phyloP scores from a whole-genome alignment of 2,329 filamentous ascomycete species.

The Thielaviopsis ethacetica region DNA sequence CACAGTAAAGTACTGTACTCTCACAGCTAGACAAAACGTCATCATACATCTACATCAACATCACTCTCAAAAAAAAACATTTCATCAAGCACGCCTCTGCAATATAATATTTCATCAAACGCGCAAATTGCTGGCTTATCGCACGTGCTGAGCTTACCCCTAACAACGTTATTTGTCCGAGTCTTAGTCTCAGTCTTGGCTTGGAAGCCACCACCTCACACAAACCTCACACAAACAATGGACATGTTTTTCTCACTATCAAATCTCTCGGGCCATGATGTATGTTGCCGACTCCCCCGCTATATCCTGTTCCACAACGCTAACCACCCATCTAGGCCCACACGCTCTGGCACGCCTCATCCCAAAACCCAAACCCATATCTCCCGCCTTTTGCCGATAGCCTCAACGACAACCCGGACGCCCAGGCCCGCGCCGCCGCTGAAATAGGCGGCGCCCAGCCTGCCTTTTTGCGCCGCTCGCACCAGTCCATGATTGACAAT shows the following conservation, averaged over 20 bases:
- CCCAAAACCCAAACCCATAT: slow-evolving; percentile 31
- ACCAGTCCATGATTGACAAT: slow-evolving; percentile 32
- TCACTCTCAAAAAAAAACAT: no score
- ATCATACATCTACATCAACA: no score
- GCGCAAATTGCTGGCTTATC: no score
- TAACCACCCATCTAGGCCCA: slow-evolving; percentile 40
- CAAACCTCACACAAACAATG: neutral
- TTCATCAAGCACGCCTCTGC: no score
- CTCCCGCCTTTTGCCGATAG: slow-evolving; percentile 20
- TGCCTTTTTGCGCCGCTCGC: slow-evolving; percentile 20
- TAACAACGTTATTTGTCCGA: no score
- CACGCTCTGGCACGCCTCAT: slow-evolving; percentile 56
- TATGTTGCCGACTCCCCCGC: slow-evolving; percentile 23
- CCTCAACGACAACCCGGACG: slow-evolving; percentile 17
- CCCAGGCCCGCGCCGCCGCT: slow-evolving; percentile 18
- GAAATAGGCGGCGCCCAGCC: slow-evolving; percentile 12
- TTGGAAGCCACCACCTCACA: neutral
- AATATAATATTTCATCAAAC: no score
- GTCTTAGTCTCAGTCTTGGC: no score
- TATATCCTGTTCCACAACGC: neutral
- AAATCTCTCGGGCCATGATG: slow-evolving; percentile 53
- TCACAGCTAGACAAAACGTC: no score
- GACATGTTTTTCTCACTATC: slow-evolving; percentile 48
- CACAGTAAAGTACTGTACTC: no score
- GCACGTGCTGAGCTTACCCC: no score